Evolutionary conservation across 1,139 yeast species (phyloP), one percentile per base, ranked within the genome.

Genomic region (Debaryomyces coudertii): DNA sequence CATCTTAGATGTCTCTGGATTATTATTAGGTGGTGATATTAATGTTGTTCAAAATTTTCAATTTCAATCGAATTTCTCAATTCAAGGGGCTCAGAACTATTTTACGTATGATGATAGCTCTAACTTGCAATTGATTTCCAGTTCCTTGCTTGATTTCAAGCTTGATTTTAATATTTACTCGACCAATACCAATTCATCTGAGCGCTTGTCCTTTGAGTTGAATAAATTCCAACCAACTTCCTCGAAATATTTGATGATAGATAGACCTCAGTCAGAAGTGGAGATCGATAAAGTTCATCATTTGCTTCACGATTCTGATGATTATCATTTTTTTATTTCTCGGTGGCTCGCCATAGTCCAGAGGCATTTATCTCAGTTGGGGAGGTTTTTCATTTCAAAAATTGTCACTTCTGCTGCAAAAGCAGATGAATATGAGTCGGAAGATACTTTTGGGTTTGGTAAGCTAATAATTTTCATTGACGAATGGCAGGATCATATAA

Each of bases 341-440:
- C 61, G 69, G 27, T 69, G 73, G 71, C 24, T 66, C 7, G 57
- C 55, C 34, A 60, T 78, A 54, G 50, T 61, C 18, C 52, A 54
- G 37, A 62, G 75, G 47, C 79, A 74, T 47, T 62, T 71, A 53
- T 47, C 57, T 9, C 74, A 69, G 42, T 54, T 74, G 20, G 77
- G 77, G 1, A 58, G 50, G 42, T 66, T 56, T 38, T 46, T 60
- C 4, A 51, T 60, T 1, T 53, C 63, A 4, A 38, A 44, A 22
- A 38, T 52, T 23, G 37, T 46, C 6, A 6, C 28, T 3, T n/a
- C 25, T 4, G 8, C 31, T 11, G 7, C 6, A 2, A n/a, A 25
- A 24, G 14, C 14, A 7, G 34, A 29, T 12, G 43, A 43, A 2
- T 28, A 47, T 4, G 45, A 46, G 7, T 14, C 24, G 5, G 29